A percentile compares a stretch with the other conserved stretches of the same genome.
These are phyloP conservation scores for Petasospora fabianii DNA, from an alignment of 1,139 yeast genomes.

Conservation along the genomic window DNA sequence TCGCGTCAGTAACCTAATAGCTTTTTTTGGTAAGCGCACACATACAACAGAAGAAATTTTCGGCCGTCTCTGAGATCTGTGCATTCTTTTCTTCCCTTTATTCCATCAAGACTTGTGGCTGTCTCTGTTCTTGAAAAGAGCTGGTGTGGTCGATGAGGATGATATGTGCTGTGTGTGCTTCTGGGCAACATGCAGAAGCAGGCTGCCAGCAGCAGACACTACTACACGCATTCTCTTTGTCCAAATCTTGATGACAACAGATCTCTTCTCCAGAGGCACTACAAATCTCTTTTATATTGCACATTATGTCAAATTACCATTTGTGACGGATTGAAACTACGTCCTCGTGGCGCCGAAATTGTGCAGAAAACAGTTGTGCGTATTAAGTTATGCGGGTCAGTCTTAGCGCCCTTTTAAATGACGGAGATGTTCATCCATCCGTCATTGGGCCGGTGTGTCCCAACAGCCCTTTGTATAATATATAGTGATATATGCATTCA, in stretches of 20 bases:
- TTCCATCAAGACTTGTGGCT: neutral
- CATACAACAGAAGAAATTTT: neutral
- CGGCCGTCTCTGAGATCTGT: too few relatives aligned
- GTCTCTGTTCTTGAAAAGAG: neutral
- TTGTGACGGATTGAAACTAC: conserved; percentile 24
- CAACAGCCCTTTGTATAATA: conserved; percentile 17
- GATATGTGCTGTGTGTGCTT: too few relatives aligned
- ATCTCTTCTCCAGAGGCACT: too few relatives aligned
- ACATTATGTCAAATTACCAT: conserved; percentile 30
- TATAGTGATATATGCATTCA: too few relatives aligned
- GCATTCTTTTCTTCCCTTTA: neutral
- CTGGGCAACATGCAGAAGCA: too few relatives aligned
- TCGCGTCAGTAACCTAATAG: neutral
- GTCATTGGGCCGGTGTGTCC: conserved; percentile 26
- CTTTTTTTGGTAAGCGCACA: neutral
- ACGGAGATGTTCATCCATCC: neutral
- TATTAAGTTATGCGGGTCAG: conserved; percentile 18
- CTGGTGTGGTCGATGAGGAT: too few relatives aligned
- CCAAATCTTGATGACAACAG: too few relatives aligned
- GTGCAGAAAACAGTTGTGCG: conserved; percentile 24
- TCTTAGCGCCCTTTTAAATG: conserved; percentile 21
- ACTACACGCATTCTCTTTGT: neutral
- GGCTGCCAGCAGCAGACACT: too few relatives aligned
- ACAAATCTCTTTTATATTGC: conserved; percentile 11
- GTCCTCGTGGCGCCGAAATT: conserved; percentile 30